phyloP scores from a whole-genome alignment of 345 rosid genomes.

The Heritiera littoralis region DNA sequence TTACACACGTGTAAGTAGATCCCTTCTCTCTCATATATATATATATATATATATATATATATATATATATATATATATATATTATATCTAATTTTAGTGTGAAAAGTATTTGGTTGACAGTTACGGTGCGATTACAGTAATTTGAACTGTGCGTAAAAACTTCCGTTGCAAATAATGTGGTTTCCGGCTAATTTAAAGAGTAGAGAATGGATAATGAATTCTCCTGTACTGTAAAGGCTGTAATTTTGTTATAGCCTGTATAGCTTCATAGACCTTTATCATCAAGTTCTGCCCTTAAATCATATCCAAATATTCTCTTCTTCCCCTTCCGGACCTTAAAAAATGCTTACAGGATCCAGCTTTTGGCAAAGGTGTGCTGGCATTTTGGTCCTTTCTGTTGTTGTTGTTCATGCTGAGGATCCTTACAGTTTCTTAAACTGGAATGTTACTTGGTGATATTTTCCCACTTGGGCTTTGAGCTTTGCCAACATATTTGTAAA shows the following conservation, averaged over 20 bases:
- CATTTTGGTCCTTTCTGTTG: conserved; percentile 2
- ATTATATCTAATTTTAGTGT: too few relatives aligned
- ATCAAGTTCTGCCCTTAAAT: background rate
- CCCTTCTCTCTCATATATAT: too few relatives aligned
- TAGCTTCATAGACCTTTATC: background rate
- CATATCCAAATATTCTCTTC: background rate
- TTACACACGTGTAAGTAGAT: too few relatives aligned
- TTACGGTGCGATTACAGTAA: too few relatives aligned
- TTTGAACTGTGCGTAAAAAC: too few relatives aligned
- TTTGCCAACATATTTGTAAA: conserved; percentile 58
- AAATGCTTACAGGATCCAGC: background rate
- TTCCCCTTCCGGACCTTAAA: background rate
- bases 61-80: too few relatives aligned
- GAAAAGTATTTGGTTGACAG: too few relatives aligned
- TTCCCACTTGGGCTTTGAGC: conserved; percentile 58
- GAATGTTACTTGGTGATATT: conserved; percentile 79
- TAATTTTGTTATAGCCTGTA: background rate
- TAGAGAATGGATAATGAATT: background rate
- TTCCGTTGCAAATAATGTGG: too few relatives aligned
- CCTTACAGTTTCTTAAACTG: conserved; percentile 77
- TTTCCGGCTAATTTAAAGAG: too few relatives aligned
- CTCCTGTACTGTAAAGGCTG: conserved; percentile 6
- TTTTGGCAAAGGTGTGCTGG: conserved; percentile 8
- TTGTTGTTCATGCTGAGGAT: conserved; percentile 46
- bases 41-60: too few relatives aligned